These are phyloP conservation scores for Pestalotiopsis sp. DNA, from an alignment of 2,329 filamentous ascomycete species.

Conservation along the genomic window DNA sequence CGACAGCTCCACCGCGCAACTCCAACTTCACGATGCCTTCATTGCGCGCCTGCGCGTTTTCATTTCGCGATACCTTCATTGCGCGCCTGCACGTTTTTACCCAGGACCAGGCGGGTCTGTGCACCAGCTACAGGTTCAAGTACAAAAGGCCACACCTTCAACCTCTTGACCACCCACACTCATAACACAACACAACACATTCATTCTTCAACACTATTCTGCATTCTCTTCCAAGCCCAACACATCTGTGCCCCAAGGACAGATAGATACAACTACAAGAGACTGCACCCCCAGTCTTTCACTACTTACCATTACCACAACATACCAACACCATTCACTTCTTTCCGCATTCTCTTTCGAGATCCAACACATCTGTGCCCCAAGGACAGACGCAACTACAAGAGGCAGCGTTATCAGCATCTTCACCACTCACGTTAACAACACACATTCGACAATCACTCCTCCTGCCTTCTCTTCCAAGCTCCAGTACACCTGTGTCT, in stretches of 20 bases:
- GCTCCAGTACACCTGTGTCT: too few species aligned
- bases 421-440: too few species aligned
- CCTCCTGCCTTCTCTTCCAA: too few species aligned
- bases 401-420: too few species aligned
- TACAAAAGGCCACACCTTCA: background rate
- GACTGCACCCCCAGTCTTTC: background rate
- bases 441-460: too few species aligned
- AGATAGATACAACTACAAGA: too few species aligned
- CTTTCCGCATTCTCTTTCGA: too few species aligned
- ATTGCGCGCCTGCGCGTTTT: background rate
- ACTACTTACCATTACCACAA: background rate
- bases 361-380: too few species aligned
- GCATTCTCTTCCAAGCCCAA: too few species aligned
- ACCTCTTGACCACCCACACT: slow-evolving; percentile 7
- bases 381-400: too few species aligned
- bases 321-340: too few species aligned
- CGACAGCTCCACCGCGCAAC: background rate
- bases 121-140: background rate
- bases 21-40: background rate
- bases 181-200: background rate
- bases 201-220: slow-evolving; percentile 9
- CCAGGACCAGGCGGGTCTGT: background rate
- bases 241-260: too few species aligned
- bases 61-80: background rate
- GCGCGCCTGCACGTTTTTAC: background rate